Evolutionary conservation across 345 rosid genomes (phyloP).

Genomic region (Adansonia digitata): DNA sequence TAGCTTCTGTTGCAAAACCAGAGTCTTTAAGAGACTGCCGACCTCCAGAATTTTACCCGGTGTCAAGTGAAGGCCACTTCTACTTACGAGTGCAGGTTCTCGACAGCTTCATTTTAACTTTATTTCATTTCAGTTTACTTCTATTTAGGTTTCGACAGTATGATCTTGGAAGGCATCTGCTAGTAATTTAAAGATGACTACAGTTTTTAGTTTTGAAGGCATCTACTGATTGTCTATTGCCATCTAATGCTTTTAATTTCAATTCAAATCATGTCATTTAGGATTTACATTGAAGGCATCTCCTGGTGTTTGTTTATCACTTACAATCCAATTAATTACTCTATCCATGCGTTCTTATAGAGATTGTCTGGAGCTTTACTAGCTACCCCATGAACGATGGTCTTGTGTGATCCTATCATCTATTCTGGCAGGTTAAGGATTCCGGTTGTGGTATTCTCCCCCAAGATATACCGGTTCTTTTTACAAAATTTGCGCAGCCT

Average conservation of each 20-base stretch:
- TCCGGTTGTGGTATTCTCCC: slow-evolving; percentile 78
- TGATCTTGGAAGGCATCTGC: slow-evolving; percentile 10
- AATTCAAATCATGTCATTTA: not conserved
- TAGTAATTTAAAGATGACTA: not conserved
- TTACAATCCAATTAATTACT: not conserved
- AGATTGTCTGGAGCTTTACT: not conserved
- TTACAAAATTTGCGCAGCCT: slow-evolving; percentile 60
- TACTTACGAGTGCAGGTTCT: slow-evolving; percentile 75
- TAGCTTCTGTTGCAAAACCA: slow-evolving; percentile 71
- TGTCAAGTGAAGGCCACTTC: slow-evolving; percentile 59
- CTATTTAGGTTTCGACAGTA: not conserved
- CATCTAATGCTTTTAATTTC: not conserved
- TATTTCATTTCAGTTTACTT: not conserved
- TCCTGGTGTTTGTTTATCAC: not conserved
- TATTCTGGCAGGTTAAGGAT: slow-evolving; percentile 64
- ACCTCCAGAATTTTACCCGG: slow-evolving; percentile 59
- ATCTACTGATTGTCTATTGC: not conserved
- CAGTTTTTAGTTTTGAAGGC: not conserved
- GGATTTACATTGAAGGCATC: not conserved
- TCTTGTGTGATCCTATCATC: slow-evolving; percentile 7
- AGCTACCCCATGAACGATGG: not conserved
- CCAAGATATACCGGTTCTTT: slow-evolving; percentile 66
- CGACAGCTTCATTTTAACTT: slow-evolving; percentile 13
- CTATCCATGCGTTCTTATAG: not conserved
- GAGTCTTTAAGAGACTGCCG: slow-evolving; percentile 68